Base-by-base conservation (phyloP, 306 rosid species). In the Quercus bicolor region DNA sequence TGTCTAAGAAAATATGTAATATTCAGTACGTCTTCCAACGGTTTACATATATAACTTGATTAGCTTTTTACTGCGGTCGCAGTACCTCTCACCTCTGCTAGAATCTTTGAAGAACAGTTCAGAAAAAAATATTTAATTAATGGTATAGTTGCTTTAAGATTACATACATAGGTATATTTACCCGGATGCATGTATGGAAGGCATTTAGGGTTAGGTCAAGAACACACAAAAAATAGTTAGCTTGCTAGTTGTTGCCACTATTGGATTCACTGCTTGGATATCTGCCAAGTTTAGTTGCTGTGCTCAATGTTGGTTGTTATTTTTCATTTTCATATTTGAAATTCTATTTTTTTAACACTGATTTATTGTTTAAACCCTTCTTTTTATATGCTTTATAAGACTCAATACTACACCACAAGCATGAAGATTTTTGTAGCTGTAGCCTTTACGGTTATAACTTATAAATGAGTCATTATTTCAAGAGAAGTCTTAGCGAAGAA, bases 31-130 rank as follows among this genome's bases (percentile, higher is more conserved):
- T 8, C 45, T 8, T 40, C 9, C 45, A 40, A 40, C 12, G 1
- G 45, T 40, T 8, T 40, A 8, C 45, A 40, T 8, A 0, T 40
- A 61, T 59, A 70, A 61, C 66, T 74, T 45, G 34, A 19, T 75
- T 75, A 60, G 64, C 20, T 8, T 72, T n/a, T 37, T 33, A 43
- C 53, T 21, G 33, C 14, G 5, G 56, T 52, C 7, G 28, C 21
- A 21, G 71, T 28, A 8, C 18, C 1, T 18, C 12, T 33, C 48
- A 66, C 51, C 16, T 66, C 71, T 51, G 37, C 34, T 75, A 70
- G 70, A 56, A 64, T 8, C 24, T 72, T 40, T 68, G 55, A 71
- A 48, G 75, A 68, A 77, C 64, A 43, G 64, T 75, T 64, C 5
- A 18, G 40, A 59, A 72, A 57, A 40, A 59, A 43, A 69, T 4